phyloP scores from a whole-genome alignment of 768 basidiomycete species.

The Steccherinum ochraceum region DNA sequence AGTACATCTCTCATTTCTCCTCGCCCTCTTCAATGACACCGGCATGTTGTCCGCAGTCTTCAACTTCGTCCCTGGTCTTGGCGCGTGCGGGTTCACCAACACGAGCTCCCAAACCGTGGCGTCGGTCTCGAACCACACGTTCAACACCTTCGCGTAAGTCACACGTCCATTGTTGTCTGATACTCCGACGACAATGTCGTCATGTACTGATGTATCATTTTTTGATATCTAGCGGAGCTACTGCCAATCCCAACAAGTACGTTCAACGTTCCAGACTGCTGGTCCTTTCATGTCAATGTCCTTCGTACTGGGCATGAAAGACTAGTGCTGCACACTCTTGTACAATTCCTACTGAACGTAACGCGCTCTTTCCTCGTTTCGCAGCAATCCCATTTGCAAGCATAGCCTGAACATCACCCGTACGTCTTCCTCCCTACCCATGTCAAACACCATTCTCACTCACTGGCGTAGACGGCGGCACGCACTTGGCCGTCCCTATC shows the following conservation, averaged over 20 bases:
- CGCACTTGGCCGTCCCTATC: constrained; percentile 20
- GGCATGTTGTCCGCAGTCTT: no score
- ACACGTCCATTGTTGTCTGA: background rate
- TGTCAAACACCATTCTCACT: background rate
- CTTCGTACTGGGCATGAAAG: no score
- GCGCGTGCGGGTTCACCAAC: constrained; percentile 35
- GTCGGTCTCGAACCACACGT: constrained; percentile 28
- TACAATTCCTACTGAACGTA: background rate
- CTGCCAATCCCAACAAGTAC: constrained; percentile 13
- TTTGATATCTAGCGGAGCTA: constrained; percentile 9
- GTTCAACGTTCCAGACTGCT: background rate
- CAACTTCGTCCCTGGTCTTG: constrained; percentile 28
- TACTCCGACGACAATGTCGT: background rate
- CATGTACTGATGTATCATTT: background rate
- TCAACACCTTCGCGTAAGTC: constrained; percentile 29
- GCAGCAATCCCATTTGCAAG: constrained; percentile 30
- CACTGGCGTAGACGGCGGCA: constrained; percentile 17
- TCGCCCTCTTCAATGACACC: no score
- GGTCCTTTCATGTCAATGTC: background rate
- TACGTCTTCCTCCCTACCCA: constrained; percentile 8
- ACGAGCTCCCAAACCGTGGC: constrained; percentile 27
- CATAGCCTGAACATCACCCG: constrained; percentile 21
- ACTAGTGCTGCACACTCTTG: no score
- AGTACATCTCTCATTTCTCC: no score
- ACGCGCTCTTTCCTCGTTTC: background rate